These are phyloP conservation scores for Madurella fahalii DNA, from an alignment of 2,329 filamentous ascomycete genomes.

Conservation along the genomic window DNA sequence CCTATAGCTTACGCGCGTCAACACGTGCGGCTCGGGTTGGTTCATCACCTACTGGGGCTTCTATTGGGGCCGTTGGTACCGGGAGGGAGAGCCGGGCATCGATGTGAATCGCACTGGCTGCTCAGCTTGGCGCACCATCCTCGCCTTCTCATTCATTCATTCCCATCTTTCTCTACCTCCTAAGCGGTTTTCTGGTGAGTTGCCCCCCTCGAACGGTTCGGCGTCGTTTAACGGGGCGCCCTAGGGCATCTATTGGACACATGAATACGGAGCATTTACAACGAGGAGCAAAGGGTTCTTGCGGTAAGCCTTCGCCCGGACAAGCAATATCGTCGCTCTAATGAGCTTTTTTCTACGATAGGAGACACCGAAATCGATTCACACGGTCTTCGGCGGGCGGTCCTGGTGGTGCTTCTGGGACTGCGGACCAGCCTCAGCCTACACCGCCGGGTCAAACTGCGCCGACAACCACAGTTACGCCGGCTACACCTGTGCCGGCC, in stretches of 20 bases:
- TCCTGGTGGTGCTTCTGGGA: too few relatives aligned
- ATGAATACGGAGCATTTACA: constrained; percentile 4
- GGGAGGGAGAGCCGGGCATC: constrained; percentile 4
- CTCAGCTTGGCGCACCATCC: constrained; percentile 13
- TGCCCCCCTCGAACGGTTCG: too few relatives aligned
- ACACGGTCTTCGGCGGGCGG: too few relatives aligned
- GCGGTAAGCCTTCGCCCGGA: neutral
- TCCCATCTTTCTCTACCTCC: constrained; percentile 9
- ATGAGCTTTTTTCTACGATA: neutral
- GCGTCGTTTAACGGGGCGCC: neutral
- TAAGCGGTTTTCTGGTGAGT: constrained; percentile 13
- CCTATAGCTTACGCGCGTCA: constrained; percentile 11
- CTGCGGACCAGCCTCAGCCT: too few relatives aligned
- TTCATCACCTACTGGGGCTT: constrained; percentile 19
- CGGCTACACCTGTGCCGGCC: too few relatives aligned
- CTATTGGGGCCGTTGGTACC: constrained; percentile 21
- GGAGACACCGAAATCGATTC: neutral
- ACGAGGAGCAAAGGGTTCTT: neutral
- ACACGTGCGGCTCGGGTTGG: constrained; percentile 15
- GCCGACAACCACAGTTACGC: too few relatives aligned
- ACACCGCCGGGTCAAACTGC: too few relatives aligned
- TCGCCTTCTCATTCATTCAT: constrained; percentile 21
- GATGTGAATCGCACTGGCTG: constrained; percentile 16
- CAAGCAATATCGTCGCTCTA: too few relatives aligned
- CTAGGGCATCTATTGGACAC: constrained; percentile 14